Base-by-base conservation (phyloP, 2,329 filamentous ascomycete species). In the Mollisia scopiformis region DNA sequence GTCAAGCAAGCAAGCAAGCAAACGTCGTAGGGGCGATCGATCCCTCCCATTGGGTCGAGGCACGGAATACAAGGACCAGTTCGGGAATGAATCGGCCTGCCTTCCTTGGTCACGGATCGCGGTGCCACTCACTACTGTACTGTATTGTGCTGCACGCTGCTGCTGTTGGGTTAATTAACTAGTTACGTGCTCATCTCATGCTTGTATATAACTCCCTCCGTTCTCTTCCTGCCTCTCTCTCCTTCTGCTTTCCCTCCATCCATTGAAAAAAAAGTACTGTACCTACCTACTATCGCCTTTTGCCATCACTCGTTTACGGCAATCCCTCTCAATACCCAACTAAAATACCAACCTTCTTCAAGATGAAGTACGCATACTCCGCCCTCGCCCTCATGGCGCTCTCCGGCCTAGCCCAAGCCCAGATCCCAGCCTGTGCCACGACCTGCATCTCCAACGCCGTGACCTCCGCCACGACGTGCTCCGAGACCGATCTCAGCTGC, bases 361-460 rank as follows among this genome's bases (percentile, higher is more conserved):
- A 63, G 14, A 70, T 70, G 68, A 61, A 69, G 51, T 67, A 61
- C 59, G 56, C 66, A 33, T 62, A 57, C 61, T 58, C 64, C 30
- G 58, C 59, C 30, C 11, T 67, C 21, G 60, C 66, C 23, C 16
- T 68, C 43, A 16, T 67, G 27, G 64, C 61, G 52, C 14, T 65
- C 39, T 58, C 59, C 31, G 57, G 62, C 35, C 33, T 62, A 10
- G 58, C 61, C 27, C 21, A 57, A 7, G 62, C 63, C 49, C 27
- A 53, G 4, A 67, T 70, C 52, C 68, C 68, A 58, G 54, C 51
- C 6, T 70, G 68, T 37, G 68, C 67, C 28, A 59, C 53, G 11
- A 47, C 33, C 2, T 71, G 68, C 33, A 64, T 71, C 47, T 39
- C 59, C 8, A 53, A 63, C 37, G 66, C 67, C n/a, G 63, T 68